A percentile compares a stretch with the other conserved stretches of the same genome.
Conservation (phyloP, 345 rosid genomes). For the Punica granatum region DNA sequence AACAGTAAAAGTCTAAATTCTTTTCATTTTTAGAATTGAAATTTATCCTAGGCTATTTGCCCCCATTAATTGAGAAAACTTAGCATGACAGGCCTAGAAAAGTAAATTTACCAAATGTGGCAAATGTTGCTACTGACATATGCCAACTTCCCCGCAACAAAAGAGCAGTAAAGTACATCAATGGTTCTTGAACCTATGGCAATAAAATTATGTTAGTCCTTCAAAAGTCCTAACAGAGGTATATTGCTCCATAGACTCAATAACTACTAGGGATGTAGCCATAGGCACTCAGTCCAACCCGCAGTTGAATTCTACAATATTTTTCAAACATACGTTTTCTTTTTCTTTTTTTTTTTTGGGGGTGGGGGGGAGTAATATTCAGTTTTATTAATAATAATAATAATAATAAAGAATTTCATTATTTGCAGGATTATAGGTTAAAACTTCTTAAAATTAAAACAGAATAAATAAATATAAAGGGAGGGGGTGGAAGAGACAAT, state of each 20-base stretch:
- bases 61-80: neutral
- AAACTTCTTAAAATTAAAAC: too few species aligned
- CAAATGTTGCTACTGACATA: neutral
- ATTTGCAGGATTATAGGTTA: too few species aligned
- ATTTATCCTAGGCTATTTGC: neutral
- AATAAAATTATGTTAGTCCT: neutral
- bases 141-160: neutral
- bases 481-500: too few species aligned
- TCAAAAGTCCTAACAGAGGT: neutral
- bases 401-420: too few species aligned
- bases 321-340: too few species aligned
- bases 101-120: neutral
- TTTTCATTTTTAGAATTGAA: neutral
- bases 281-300: too few species aligned
- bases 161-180: neutral
- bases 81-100: neutral
- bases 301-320: too few species aligned
- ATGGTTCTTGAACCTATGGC: neutral
- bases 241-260: neutral
- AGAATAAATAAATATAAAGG: too few species aligned
- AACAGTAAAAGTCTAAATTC: neutral
- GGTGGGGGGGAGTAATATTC: too few species aligned
- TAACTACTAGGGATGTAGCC: too few species aligned
- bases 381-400: too few species aligned
- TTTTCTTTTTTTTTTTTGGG: too few species aligned